A percentile compares a stretch with the other conserved stretches of the same genome.
These are phyloP conservation scores for Hemisphaericaspora lyxosophila DNA, from an alignment of 1,139 yeast genomes.

Conservation along the genomic window DNA sequence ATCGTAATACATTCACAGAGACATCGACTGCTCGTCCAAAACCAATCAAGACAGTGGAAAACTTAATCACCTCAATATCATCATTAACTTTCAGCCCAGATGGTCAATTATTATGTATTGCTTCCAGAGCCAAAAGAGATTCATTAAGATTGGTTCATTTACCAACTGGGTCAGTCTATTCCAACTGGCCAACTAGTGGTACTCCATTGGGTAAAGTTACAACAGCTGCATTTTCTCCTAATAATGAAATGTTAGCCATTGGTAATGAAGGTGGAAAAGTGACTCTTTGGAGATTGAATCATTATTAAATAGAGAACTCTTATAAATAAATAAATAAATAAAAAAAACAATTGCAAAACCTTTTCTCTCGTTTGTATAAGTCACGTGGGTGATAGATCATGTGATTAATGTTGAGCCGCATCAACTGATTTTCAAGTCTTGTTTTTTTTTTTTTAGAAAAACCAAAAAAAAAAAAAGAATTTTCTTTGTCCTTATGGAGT, in stretches of 20 bases:
- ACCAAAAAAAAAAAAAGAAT: too few species aligned
- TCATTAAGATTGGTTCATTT: conserved; percentile 84
- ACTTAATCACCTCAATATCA: conserved; percentile 79
- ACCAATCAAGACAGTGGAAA: conserved; percentile 68
- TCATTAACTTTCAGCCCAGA: conserved; percentile 75
- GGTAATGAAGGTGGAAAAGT: conserved; percentile 93
- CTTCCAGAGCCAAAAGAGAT: conserved; percentile 84
- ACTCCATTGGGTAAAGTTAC: conserved; percentile 96
- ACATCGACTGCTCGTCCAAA: conserved; percentile 21
- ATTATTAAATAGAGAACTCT: conserved; percentile 43
- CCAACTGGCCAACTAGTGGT: conserved; percentile 97
- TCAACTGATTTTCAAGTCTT: neutral
- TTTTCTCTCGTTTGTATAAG: too few species aligned
- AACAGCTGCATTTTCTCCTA: conserved; percentile 76
- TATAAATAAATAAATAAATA: neutral
- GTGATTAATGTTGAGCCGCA: conserved; percentile 1
- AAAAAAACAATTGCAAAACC: too few species aligned
- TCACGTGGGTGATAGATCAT: neutral
- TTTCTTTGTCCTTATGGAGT: too few species aligned
- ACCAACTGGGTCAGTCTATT: conserved; percentile 82
- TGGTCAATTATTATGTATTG: conserved; percentile 85
- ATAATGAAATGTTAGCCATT: conserved; percentile 77
- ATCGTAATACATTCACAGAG: conserved; percentile 38
- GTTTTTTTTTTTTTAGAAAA: neutral
- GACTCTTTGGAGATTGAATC: conserved; percentile 85